Base-by-base conservation (phyloP, 2,329 filamentous ascomycete genomes). In the Xylaria sp. region DNA sequence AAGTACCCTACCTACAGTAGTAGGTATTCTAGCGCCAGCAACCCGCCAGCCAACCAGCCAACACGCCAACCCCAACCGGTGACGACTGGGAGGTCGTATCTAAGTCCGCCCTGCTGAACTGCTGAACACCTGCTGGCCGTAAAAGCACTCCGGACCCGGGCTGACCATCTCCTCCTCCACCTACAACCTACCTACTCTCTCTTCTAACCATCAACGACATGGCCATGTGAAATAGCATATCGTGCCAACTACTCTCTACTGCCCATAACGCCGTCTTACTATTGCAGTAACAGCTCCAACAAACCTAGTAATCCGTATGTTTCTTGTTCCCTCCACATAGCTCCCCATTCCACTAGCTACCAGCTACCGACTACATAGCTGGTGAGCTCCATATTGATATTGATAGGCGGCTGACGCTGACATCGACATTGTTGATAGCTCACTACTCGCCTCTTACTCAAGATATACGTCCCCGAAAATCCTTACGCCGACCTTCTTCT, bases 221-320 rank as follows among this genome's bases (percentile, higher is more conserved):
- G 61, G 25, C 39, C 6, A 60, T 38, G 38, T 67, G 31, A 59
- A 51, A 44, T 15, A 55, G 22, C 11, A 51, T 47, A 44, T 33
- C 57, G n/a, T 9, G 27, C 20, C 44, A 61, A 15, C 56, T 39
- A 51, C 29, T 7, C 4, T 47, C 29, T 6, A 45, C 29, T 45
- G 49, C n/a, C n/a, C n/a, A 38, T 39, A 53, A 6, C 38, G 3
- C 31, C 20, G n/a, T 53, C 49, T 33, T 15, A 22, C 47, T 17
- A 29, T 17, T 6, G 22, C 10, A 47, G 7, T 38, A 29, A 5
- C n/a, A 20, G 31, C 9, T 2, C 33, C 10, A 5, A 54, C 59
- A 5, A 22, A 33, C 27, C 57, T 27, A 5, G 44, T 36, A 53
- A 63, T 22, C 42, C 22, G 64, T 66, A 63, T 44, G 54, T 49